Percentiles rank a stretch among this genome's conserved stretches.
Evolutionary conservation across 1,284 basidiomycete genomes (phyloP).

Genomic region (Puccinia coronata): DNA sequence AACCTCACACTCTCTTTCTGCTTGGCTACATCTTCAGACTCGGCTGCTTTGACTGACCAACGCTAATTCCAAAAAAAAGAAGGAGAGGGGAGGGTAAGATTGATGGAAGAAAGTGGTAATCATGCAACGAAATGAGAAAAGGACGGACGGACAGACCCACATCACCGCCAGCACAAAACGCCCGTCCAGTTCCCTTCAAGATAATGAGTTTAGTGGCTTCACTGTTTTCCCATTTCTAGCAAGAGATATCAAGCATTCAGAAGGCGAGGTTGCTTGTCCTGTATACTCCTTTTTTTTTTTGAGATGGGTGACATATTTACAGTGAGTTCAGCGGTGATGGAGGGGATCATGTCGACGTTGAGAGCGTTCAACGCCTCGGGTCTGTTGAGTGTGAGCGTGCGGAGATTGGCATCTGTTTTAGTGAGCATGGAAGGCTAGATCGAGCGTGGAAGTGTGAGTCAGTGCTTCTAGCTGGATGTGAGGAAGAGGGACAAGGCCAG

Average conservation of each 20-base stretch:
- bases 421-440: slow-evolving; percentile 18
- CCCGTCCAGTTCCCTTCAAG: slow-evolving; percentile 73
- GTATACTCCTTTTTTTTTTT: neutral
- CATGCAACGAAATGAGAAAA: slow-evolving; percentile 55
- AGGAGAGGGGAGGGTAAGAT: neutral
- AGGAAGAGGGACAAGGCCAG: no score
- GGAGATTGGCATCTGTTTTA: slow-evolving; percentile 55
- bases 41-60: slow-evolving; percentile 54
- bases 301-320: slow-evolving; percentile 61
- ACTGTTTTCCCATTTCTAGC: slow-evolving; percentile 76
- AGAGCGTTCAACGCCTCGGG: slow-evolving; percentile 83
- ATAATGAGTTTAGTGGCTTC: slow-evolving; percentile 75
- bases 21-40: slow-evolving; percentile 50
- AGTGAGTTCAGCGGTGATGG: slow-evolving; percentile 73
- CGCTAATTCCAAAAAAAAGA: slow-evolving; percentile 40
- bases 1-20: slow-evolving; percentile 71
- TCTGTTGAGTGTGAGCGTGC: slow-evolving; percentile 78
- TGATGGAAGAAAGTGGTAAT: neutral
- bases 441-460: neutral
- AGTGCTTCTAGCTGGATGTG: no score
- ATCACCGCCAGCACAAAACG: slow-evolving; percentile 94
- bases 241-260: neutral
- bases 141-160: slow-evolving; percentile 67
- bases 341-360: slow-evolving; percentile 76
- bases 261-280: neutral